Evolutionary conservation across 202 grass and related monocot genomes (phyloP), one percentile per base, ranked within the genome.

Genomic region (Cymbopogon flexuosus): DNA sequence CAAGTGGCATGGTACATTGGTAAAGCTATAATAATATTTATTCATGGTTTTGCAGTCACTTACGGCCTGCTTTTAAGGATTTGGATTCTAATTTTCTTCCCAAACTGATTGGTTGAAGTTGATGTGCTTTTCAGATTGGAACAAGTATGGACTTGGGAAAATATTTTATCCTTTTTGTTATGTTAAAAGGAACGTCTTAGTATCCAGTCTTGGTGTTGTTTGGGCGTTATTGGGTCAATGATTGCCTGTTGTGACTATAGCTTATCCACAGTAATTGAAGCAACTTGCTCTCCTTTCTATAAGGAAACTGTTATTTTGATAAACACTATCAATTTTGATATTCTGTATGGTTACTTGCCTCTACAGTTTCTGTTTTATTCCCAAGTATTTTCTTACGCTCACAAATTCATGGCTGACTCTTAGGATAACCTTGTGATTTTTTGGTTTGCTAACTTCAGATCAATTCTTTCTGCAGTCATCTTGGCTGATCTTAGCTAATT

Each of bases 401-500:
- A 76, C 14, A 67, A 6, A 24, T 72, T 23, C 11, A 11, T 58
- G 40, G 18, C 29, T 27, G 56, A 29, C 31, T 77, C 33, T 7
- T 65, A 35, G 11, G 15, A 30, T 70, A 21, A 73, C 56, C n/a
- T 63, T 41, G 4, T 70, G 45, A 65, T 56, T 56, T 59, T 69
- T 6, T 11, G 15, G 0, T 80, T 27, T 5, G n/a, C 47, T 85
- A 56, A 79, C 18, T 27, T 6, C 33, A 29, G 34, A 72, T 70
- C 57, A 47, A 57, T 18, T 81, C 80, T 85, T 75, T 70, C 6
- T 72, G 66, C 65, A 89, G 73, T 66, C 62, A 19, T 6, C 24
- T 81, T 37, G 71, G 51, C 71, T 87, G 27, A 77, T 78, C 64
- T 52, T 67, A 42, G 58, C 73, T 64, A 51, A 9, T 49, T 73